Conservation (phyloP, 768 basidiomycete genomes). For the Russula olivacea region DNA sequence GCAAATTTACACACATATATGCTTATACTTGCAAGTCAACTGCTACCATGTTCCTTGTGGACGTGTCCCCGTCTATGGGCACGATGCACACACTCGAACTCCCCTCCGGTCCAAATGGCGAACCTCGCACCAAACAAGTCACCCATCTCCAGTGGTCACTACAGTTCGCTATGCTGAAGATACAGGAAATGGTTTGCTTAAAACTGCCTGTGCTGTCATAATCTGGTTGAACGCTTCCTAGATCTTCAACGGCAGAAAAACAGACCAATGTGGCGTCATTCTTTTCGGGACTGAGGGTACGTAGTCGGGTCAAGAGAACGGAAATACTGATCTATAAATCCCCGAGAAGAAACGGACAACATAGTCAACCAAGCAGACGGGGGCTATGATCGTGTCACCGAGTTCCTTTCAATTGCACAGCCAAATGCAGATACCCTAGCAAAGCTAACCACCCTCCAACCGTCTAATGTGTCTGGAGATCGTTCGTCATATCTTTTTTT, state of each 20-base stretch:
- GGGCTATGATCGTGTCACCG: constrained; percentile 68
- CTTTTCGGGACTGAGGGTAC: constrained; percentile 77
- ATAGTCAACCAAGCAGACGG: constrained; percentile 51
- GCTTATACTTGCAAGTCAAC: constrained; percentile 50
- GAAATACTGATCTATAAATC: not conserved
- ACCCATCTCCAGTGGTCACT: constrained; percentile 77
- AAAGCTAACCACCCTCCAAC: constrained; percentile 52
- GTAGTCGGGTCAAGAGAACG: constrained; percentile 22
- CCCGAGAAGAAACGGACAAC: constrained; percentile 54
- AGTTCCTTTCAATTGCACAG: constrained; percentile 62
- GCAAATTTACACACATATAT: constrained; percentile 23
- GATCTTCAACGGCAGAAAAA: constrained; percentile 91
- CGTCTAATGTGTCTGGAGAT: constrained; percentile 57
- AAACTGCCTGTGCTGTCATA: constrained; percentile 6
- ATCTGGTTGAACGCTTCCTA: constrained; percentile 31
- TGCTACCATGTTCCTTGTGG: constrained; percentile 84
- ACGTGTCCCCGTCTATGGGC: constrained; percentile 84
- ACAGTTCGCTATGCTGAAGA: constrained; percentile 83
- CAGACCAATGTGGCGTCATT: constrained; percentile 89
- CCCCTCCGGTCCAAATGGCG: constrained; percentile 46
- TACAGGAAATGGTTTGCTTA: constrained; percentile 77
- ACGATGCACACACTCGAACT: constrained; percentile 51
- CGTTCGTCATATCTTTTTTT: constrained; percentile 40
- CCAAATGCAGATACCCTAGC: constrained; percentile 63
- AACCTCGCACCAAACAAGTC: constrained; percentile 49